Conservation (phyloP, 495 filamentous ascomycete species). For the Penicillium longicatenatum region DNA sequence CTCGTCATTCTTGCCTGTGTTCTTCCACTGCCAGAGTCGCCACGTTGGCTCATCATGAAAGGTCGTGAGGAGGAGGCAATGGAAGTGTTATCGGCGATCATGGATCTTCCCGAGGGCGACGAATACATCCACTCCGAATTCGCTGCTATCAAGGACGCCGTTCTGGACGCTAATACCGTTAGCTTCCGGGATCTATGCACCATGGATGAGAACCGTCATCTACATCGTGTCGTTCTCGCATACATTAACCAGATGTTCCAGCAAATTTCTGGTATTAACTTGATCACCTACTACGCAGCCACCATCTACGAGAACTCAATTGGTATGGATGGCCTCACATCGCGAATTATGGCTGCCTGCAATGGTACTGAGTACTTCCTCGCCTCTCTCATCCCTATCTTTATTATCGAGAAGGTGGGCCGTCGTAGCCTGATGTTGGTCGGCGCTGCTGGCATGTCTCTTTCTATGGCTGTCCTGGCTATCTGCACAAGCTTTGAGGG, state of each 20-base stretch:
- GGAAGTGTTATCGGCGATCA: constrained; percentile 35
- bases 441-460: constrained; percentile 66
- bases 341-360: constrained; percentile 67
- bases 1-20: constrained; percentile 36
- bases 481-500: constrained; percentile 40
- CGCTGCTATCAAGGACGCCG: constrained; percentile 71
- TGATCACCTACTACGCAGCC: constrained; percentile 73
- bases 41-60: constrained; percentile 48
- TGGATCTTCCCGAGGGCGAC: constrained; percentile 28
- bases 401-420: constrained; percentile 68
- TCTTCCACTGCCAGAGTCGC: constrained; percentile 41
- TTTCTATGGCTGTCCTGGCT: constrained; percentile 69
- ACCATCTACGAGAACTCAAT: constrained; percentile 64
- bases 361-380: constrained; percentile 77
- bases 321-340: constrained; percentile 56
- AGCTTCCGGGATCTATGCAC: constrained; percentile 69
- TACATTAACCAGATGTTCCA: constrained; percentile 81
- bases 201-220: constrained; percentile 70
- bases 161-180: constrained; percentile 65
- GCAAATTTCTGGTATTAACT: constrained; percentile 73
- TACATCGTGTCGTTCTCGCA: constrained; percentile 70
- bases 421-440: constrained; percentile 72
- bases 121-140: constrained; percentile 62
- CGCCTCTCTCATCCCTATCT: constrained; percentile 69
- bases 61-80: constrained; percentile 38